Percentiles rank a stretch among this genome's conserved stretches.
Evolutionary conservation across 345 rosid species (phyloP).

Genomic region (Boechera retrofracta): DNA sequence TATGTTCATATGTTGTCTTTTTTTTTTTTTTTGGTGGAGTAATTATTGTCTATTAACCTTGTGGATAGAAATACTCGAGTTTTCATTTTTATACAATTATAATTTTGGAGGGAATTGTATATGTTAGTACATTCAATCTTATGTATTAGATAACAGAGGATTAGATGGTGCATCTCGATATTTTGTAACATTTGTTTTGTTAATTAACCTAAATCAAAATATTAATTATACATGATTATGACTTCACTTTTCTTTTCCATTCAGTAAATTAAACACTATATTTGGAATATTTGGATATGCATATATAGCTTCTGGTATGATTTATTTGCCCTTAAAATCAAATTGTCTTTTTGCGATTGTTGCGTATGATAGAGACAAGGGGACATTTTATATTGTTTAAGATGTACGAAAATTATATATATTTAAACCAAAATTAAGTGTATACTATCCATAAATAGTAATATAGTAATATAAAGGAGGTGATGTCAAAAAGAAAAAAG

Average conservation of each 20-base stretch:
- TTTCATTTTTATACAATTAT: not conserved
- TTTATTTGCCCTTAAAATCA: not conserved
- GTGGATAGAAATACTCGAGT: constrained; percentile 2
- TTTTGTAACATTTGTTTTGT: not conserved
- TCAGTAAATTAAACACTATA: not conserved
- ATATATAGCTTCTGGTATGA: not conserved
- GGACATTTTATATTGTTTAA: constrained; percentile 6
- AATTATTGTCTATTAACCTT: not conserved
- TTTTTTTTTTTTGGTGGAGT: constrained; percentile 25
- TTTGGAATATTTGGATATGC: constrained; percentile 25
- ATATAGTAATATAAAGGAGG: not conserved
- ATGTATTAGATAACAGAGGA: not conserved
- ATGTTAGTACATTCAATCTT: not conserved
- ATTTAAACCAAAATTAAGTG: not conserved
- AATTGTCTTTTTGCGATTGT: constrained; percentile 18
- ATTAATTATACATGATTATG: not conserved
- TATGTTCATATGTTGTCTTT: constrained; percentile 3
- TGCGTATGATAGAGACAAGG: constrained; percentile 37
- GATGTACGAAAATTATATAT: not conserved
- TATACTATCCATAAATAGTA: not conserved
- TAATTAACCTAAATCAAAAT: too few species aligned
- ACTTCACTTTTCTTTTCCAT: not conserved
- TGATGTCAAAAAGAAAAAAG: too few species aligned
- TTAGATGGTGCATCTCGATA: not conserved
- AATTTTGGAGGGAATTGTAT: not conserved